phyloP scores from a whole-genome alignment of 2,329 filamentous ascomycete genomes.

The Cordyceps javanica region DNA sequence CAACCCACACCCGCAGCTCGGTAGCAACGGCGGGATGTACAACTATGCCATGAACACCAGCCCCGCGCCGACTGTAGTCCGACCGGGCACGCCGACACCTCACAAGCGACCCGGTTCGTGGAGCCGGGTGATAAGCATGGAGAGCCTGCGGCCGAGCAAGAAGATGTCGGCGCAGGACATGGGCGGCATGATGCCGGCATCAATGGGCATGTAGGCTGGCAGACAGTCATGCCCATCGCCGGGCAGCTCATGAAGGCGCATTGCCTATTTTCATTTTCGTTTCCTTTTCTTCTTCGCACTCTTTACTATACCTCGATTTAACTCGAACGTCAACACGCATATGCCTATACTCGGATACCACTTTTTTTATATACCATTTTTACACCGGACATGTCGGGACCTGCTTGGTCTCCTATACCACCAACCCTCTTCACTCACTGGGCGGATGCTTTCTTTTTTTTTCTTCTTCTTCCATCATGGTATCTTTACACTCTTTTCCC shows the following conservation, averaged over 20 bases:
- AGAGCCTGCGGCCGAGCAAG: conserved; percentile 28
- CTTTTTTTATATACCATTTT: conserved; percentile 4
- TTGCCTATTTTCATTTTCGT: not conserved
- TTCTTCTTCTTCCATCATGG: not conserved
- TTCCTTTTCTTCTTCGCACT: not conserved
- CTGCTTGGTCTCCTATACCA: not conserved
- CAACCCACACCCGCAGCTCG: not conserved
- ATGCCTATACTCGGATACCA: not conserved
- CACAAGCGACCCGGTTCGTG: conserved; percentile 34
- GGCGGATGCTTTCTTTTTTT: not conserved
- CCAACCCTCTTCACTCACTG: too few species aligned
- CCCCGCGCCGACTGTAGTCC: conserved; percentile 21
- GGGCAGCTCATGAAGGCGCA: not conserved
- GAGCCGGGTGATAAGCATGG: conserved; percentile 32
- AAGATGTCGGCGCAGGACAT: conserved; percentile 29
- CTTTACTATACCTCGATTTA: conserved; percentile 5
- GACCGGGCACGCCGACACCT: conserved; percentile 33
- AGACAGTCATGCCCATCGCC: too few species aligned
- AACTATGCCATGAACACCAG: conserved; percentile 18
- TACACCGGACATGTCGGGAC: not conserved
- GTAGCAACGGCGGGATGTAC: conserved; percentile 8
- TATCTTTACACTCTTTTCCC: not conserved
- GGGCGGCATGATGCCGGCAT: conserved; percentile 17
- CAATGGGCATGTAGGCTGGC: conserved; percentile 21
- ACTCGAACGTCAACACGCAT: conserved; percentile 1